Evolutionary conservation across 78 protist species (phyloP).

Genomic region (Thecamonas trahens): DNA sequence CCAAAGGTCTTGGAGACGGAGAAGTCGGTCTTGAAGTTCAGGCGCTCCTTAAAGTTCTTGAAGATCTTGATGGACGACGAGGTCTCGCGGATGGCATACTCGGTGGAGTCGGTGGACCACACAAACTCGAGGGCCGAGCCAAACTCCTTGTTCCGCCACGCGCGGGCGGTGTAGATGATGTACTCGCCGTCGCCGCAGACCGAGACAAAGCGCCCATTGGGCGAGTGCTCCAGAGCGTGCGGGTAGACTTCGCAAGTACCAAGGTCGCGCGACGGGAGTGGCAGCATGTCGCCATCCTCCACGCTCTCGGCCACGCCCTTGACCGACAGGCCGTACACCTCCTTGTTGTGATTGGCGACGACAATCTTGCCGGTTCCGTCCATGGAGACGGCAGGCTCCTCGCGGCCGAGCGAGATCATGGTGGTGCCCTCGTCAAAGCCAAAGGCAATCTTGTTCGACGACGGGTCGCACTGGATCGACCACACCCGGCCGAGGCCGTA

Average conservation of each 20-base stretch:
- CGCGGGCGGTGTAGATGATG: conserved; percentile 89
- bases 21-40: conserved; percentile 49
- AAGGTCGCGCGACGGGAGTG: conserved; percentile 70
- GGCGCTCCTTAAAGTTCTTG: conserved; percentile 77
- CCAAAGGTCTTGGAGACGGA: conserved; percentile 77
- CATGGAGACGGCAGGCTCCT: conserved; percentile 89
- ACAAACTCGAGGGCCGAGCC: conserved; percentile 93
- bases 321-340: conserved; percentile 37
- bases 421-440: conserved; percentile 93
- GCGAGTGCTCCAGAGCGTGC: conserved; percentile 65
- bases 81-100: conserved; percentile 65
- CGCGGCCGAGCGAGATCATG: conserved; percentile 86
- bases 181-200: conserved; percentile 96
- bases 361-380: conserved; percentile 88
- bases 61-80: conserved; percentile 61
- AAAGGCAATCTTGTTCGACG: conserved; percentile 66
- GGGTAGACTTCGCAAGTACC: conserved; percentile 87
- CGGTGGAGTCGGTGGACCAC: conserved; percentile 66
- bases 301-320: neutral
- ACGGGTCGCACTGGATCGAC: conserved; percentile 65
- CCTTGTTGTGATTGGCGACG: conserved; percentile 75
- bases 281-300: conserved; percentile 81
- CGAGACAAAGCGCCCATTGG: conserved; percentile 86
- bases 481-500: conserved; percentile 93
- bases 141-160: conserved; percentile 85